phyloP scores from a whole-genome alignment of 1,139 yeast genomes.

The Lodderomyces elongisporus region DNA sequence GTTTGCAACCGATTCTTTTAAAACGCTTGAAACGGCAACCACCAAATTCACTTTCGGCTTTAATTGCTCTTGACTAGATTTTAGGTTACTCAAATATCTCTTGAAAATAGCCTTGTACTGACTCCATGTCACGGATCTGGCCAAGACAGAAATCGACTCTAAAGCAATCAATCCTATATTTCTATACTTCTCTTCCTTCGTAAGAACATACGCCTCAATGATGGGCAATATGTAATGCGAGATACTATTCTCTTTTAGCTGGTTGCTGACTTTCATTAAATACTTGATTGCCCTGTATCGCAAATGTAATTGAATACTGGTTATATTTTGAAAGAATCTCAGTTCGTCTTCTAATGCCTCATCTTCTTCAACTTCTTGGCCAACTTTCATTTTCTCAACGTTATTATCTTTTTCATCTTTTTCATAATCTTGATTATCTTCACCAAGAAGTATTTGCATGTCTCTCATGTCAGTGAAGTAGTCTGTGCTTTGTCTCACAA shows the following conservation, averaged over 20 bases:
- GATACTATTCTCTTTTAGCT: constrained; percentile 54
- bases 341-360: constrained; percentile 56
- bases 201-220: constrained; percentile 68
- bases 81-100: constrained; percentile 60
- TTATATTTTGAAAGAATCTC: constrained; percentile 74
- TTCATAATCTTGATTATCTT: too few species aligned
- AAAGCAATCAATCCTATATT: constrained; percentile 74
- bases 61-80: constrained; percentile 44
- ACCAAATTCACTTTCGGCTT: constrained; percentile 60
- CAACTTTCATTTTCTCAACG: not conserved
- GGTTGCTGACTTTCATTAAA: constrained; percentile 26
- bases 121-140: constrained; percentile 63
- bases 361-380: not conserved
- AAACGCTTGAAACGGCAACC: constrained; percentile 57
- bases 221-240: constrained; percentile 82
- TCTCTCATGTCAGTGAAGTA: constrained; percentile 56
- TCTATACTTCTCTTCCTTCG: constrained; percentile 59
- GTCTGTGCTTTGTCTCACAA: constrained; percentile 49
- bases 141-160: constrained; percentile 55
- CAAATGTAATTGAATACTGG: constrained; percentile 81
- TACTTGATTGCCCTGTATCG: constrained; percentile 78
- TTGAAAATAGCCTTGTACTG: constrained; percentile 74
- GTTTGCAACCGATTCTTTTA: constrained; percentile 21
- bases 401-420: constrained; percentile 15
- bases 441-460: constrained; percentile 55